Conservation (phyloP, 2,329 filamentous ascomycete species). For the Aspergillus jensenii region DNA sequence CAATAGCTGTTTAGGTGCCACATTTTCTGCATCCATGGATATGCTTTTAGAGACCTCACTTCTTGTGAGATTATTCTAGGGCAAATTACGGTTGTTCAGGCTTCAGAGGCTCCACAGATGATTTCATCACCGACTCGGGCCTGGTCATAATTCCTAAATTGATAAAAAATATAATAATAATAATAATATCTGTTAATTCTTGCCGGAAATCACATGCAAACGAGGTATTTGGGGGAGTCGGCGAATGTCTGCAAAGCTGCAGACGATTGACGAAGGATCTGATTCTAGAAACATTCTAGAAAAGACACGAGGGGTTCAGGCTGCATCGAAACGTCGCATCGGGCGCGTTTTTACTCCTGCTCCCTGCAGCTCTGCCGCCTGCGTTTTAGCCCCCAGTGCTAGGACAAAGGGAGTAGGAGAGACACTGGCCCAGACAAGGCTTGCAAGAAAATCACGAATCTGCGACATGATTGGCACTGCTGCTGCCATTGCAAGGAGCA, state of each 20-base stretch:
- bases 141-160: background rate
- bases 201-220: background rate
- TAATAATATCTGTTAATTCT: background rate
- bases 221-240: background rate
- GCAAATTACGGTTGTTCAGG: background rate
- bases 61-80: background rate
- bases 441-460: background rate
- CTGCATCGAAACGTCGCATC: slow-evolving; percentile 1
- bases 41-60: no score
- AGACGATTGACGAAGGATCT: background rate
- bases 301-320: background rate
- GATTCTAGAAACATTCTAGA: slow-evolving; percentile 19
- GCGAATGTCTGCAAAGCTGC: no score
- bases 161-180: background rate
- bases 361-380: background rate
- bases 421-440: background rate
- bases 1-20: background rate
- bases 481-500: background rate
- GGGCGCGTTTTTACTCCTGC: slow-evolving; percentile 4
- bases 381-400: background rate
- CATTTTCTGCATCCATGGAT: no score
- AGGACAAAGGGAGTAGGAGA: background rate
- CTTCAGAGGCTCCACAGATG: background rate
- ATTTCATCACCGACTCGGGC: background rate
- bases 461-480: no score